Base-by-base conservation (phyloP, 2,329 filamentous ascomycete species). In the Tricladium varicosporioides region DNA sequence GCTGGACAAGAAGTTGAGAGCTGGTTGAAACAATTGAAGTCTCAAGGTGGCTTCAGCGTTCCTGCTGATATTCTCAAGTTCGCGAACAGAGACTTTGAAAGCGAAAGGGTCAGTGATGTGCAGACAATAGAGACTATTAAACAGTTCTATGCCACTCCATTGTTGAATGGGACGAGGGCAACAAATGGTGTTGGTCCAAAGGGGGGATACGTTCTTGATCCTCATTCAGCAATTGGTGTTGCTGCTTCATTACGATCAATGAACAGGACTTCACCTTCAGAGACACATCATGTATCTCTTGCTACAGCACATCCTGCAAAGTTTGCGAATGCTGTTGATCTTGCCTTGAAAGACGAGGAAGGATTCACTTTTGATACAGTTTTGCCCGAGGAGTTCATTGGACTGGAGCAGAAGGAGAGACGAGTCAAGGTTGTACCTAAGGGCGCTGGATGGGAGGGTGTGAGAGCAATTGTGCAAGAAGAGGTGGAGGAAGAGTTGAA, bases 281-380 rank as follows among this genome's bases (percentile, higher is more conserved):
- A 73, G 2, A 76, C 76, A 14, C 75, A 86, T 52, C 78, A 96
- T 72, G 88, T 99, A 67, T 86, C 91, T 1, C 83, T 99, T 2
- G 90, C 92, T 1, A 99, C 94, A 1, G 94, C 94, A 2, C 94
- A 99, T 73, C 93, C 94, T 0, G 94, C 93, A 60, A 99, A 99
- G 74, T 99, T 99, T 69, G 86, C 88, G 0, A 84, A 84, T 32
- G 92, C 92, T 0, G 93, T 99, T 1, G 88, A 92, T 65, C 72
- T 88, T 48, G 92, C 93, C 0, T 78, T 97, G 58, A 81, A 85
- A 62, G 82, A 82, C 8, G 80, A 89, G 69, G 72, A 80, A n/a
- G 85, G 81, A 1, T 97, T 95, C 67, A 80, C 84, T 65, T 96
- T 96, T 70, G 78, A 83, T 43, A 83, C 87, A 61, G 88, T 97